Conservation (phyloP, 1,139 yeast genomes). For the Taphrina wiesneri region DNA sequence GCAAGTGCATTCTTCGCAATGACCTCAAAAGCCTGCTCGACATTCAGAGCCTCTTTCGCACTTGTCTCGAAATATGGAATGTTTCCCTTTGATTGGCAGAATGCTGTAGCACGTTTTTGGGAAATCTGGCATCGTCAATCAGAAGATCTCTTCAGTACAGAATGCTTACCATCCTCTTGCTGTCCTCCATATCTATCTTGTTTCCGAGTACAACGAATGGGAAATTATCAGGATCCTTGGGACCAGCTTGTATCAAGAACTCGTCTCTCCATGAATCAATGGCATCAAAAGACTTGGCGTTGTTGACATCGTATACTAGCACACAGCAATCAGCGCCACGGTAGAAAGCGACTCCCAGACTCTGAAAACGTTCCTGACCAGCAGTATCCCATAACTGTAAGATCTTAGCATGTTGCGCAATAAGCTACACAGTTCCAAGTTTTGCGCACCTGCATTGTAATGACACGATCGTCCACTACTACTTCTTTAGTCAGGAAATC, state of each 20-base stretch:
- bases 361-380: conserved; percentile 86
- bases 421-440: conserved; percentile 52
- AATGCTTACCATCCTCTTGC: conserved; percentile 65
- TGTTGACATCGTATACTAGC: conserved; percentile 89
- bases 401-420: neutral
- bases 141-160: neutral
- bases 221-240: conserved; percentile 88
- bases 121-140: conserved; percentile 45
- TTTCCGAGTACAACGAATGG: conserved; percentile 95
- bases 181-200: conserved; percentile 91
- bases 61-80: conserved; percentile 92
- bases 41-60: conserved; percentile 88
- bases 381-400: conserved; percentile 86
- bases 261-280: conserved; percentile 94
- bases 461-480: conserved; percentile 74
- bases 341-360: conserved; percentile 94
- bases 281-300: conserved; percentile 86
- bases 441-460: conserved; percentile 59
- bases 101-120: conserved; percentile 78
- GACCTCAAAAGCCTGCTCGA: conserved; percentile 92
- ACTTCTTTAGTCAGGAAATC: conserved; percentile 93
- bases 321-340: conserved; percentile 99
- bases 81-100: conserved; percentile 83
- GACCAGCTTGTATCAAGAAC: conserved; percentile 88
- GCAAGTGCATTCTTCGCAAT: conserved; percentile 94